phyloP scores from a whole-genome alignment of 495 filamentous ascomycete genomes.

The Penicillium verhagenii region DNA sequence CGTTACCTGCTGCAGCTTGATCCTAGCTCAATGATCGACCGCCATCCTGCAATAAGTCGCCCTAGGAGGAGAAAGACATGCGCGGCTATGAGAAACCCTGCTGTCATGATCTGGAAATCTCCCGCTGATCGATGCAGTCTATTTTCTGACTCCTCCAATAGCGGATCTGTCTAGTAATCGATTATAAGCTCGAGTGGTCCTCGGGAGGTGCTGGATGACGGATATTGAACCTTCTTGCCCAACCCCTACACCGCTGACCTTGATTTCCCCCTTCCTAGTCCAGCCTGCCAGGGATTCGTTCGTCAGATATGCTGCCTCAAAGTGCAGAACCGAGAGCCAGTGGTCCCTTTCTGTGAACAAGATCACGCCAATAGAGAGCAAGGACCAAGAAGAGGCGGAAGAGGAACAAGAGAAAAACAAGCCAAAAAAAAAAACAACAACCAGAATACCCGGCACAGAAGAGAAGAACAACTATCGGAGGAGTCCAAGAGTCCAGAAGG shows the following conservation, averaged over 20 bases:
- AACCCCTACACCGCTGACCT: constrained; percentile 16
- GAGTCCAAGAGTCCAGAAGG: no score
- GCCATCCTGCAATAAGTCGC: constrained; percentile 46
- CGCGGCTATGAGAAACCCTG: constrained; percentile 45
- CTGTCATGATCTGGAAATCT: constrained; percentile 45
- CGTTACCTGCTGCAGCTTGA: constrained; percentile 26
- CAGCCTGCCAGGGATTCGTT: constrained; percentile 13
- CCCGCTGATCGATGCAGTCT: constrained; percentile 43
- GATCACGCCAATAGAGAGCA: constrained; percentile 7
- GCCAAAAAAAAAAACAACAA: not conserved
- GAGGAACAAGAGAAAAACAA: not conserved
- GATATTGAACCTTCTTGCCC: constrained; percentile 23
- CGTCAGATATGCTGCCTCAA: constrained; percentile 37
- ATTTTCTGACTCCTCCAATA: constrained; percentile 50
- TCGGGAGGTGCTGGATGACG: constrained; percentile 28
- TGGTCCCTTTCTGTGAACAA: constrained; percentile 30
- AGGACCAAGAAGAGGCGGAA: constrained; percentile 17
- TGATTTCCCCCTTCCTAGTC: constrained; percentile 6
- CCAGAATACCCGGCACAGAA: not conserved
- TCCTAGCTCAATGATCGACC: constrained; percentile 45
- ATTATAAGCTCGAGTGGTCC: constrained; percentile 43
- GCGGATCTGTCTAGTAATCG: constrained; percentile 29
- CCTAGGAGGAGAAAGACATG: constrained; percentile 37
- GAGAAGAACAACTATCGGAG: not conserved
- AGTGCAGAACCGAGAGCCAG: constrained; percentile 19